Evolutionary conservation across 2,329 filamentous ascomycete species (phyloP).

Genomic region (Trichothecium roseum): DNA sequence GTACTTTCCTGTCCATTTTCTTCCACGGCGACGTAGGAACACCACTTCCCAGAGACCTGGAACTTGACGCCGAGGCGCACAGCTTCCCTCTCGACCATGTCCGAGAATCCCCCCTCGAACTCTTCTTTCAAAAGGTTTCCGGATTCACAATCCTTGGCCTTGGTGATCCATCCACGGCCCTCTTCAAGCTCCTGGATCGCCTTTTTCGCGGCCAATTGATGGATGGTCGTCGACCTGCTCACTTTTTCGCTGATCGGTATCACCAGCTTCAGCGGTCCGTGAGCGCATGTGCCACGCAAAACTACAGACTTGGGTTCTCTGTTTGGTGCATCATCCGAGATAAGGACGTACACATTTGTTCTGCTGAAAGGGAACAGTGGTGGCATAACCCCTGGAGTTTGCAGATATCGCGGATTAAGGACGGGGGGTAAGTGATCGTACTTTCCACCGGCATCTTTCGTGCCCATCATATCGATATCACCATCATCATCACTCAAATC

Average conservation of each 20-base stretch:
- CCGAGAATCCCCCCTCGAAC: constrained; percentile 39
- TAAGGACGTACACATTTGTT: constrained; percentile 54
- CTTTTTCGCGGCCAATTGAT: constrained; percentile 61
- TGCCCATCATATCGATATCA: constrained; percentile 14
- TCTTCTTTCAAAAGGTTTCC: constrained; percentile 34
- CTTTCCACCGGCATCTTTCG: constrained; percentile 17
- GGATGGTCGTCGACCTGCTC: constrained; percentile 45
- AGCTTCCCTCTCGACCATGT: constrained; percentile 55
- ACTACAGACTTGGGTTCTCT: constrained; percentile 40
- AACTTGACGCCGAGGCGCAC: constrained; percentile 55
- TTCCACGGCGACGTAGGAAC: constrained; percentile 61
- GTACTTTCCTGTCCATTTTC: constrained; percentile 20
- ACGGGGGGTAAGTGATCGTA: constrained; percentile 43
- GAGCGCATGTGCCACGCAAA: constrained; percentile 43
- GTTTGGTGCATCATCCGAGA: constrained; percentile 36
- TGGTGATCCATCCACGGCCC: constrained; percentile 53
- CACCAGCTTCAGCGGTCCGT: constrained; percentile 51
- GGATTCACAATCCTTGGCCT: constrained; percentile 32
- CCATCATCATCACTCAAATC: constrained; percentile 31
- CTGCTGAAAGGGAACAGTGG: constrained; percentile 57
- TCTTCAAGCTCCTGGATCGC: constrained; percentile 60
- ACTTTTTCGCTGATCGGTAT: constrained; percentile 39
- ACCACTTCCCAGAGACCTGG: constrained; percentile 60
- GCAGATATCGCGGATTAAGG: constrained; percentile 44
- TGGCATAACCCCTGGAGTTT: constrained; percentile 54